Base-by-base conservation (phyloP, 257 asterid species). In the Sherardia arvensis region DNA sequence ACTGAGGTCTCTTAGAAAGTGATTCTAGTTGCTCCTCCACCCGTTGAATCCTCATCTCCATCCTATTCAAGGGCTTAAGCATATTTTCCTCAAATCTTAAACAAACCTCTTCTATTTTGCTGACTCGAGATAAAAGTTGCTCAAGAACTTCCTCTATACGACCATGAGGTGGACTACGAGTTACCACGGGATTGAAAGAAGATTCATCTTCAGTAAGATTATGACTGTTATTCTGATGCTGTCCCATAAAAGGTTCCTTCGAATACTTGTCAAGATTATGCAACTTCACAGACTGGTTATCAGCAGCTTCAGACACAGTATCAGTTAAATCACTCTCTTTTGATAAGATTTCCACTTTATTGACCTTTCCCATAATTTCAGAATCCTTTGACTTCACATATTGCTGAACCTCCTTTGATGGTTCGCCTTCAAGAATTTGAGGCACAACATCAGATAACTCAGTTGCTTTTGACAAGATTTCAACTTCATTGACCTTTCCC, bases 1-100 rank as follows among this genome's bases (percentile, higher is more conserved):
- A 7, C 3, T 55, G 73, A 65, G 85, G 75, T 66, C 66, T 83
- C 71, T 77, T 77, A 23, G 80, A 66, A 73, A 93, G 85, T 65
- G 66, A 76, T 61, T 87, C 90, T 48, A 93, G 80, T 76, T 93
- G 84, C 78, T 78, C 71, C 82, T 90, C 99, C 30, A 93, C 82
- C 65, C 59, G 79, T 58, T 80, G 88, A 84, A 93, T 88, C 80
- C 94, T 84, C 59, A 74, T 79, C 38, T 93, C 97, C 79, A 93
- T 77, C 69, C 81, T 84, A 66, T 80, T 85, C 64, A 93, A 80
- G 78, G 97, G 97, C 82, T 74, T 81, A 81, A 90, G 71, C 84
- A 93, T 67, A 76, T 80, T 84, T 76, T 84, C 94, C 78, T 93
- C 99, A 49, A 93, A 85, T 73, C 94, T 85, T 82, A 82, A 77